phyloP scores from a whole-genome alignment of 345 rosid species.

The Zanthoxylum bungeanum region DNA sequence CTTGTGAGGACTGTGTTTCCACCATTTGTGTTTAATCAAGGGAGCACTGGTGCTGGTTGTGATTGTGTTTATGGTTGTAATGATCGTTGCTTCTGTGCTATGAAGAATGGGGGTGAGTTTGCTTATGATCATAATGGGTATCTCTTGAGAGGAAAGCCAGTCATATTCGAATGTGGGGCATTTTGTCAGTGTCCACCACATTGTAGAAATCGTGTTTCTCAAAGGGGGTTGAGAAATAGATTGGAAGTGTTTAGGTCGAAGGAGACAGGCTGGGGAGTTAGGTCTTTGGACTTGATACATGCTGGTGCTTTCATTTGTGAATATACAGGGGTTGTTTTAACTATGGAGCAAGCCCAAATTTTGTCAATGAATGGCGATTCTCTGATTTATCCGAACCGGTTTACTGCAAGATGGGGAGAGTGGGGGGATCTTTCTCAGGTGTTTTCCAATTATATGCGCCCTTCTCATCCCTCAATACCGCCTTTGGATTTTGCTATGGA shows the following conservation, averaged over 20 bases:
- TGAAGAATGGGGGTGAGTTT: slow-evolving; percentile 76
- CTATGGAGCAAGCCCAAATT: slow-evolving; percentile 81
- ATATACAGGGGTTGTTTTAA: slow-evolving; percentile 83
- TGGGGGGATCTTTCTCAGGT: slow-evolving; percentile 93
- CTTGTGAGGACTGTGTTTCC: slow-evolving; percentile 65
- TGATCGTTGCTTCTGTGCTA: slow-evolving; percentile 66
- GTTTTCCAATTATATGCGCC: slow-evolving; percentile 46
- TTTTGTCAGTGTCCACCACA: slow-evolving; percentile 71
- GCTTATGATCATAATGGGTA: slow-evolving; percentile 68
- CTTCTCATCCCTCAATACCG: slow-evolving; percentile 63
- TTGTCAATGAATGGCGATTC: slow-evolving; percentile 78
- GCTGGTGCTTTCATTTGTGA: slow-evolving; percentile 92
- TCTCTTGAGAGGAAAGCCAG: slow-evolving; percentile 66
- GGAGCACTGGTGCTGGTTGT: slow-evolving; percentile 56
- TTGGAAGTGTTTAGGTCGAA: slow-evolving; percentile 87
- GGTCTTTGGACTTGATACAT: slow-evolving; percentile 80
- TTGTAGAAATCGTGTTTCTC: slow-evolving; percentile 79
- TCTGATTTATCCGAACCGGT: slow-evolving; percentile 69
- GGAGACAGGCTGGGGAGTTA: slow-evolving; percentile 93
- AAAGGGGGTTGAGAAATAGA: slow-evolving; percentile 62
- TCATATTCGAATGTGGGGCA: slow-evolving; percentile 78
- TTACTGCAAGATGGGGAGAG: slow-evolving; percentile 62
- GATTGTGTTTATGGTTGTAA: slow-evolving; percentile 59
- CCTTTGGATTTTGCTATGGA: slow-evolving; percentile 94
- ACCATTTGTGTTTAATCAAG: slow-evolving; percentile 32